A percentile compares a stretch with the other conserved stretches of the same genome.
These are phyloP conservation scores for Westerdykella ornata DNA, from an alignment of 2,329 filamentous ascomycete species.

Conservation along the genomic window DNA sequence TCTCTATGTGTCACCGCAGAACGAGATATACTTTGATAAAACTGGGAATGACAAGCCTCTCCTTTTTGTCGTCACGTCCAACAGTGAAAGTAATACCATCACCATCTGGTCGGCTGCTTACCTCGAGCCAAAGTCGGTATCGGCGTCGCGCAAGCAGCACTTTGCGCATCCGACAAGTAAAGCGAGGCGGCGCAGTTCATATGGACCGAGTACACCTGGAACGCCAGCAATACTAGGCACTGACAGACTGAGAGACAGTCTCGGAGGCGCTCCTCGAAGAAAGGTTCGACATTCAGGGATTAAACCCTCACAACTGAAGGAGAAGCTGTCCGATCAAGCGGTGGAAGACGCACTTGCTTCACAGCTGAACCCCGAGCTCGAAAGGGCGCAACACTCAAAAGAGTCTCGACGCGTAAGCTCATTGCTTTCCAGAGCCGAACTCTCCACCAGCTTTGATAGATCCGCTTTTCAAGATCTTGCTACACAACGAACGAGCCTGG, in stretches of 20 bases:
- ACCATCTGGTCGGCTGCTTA: conserved; percentile 82
- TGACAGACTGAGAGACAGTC: conserved; percentile 66
- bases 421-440: conserved; percentile 75
- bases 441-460: conserved; percentile 78
- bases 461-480: conserved; percentile 70
- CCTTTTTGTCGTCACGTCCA: conserved; percentile 72
- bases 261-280: conserved; percentile 50
- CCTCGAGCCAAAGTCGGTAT: conserved; percentile 57
- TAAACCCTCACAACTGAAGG: conserved; percentile 29
- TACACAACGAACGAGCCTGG: conserved; percentile 39
- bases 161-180: conserved; percentile 37
- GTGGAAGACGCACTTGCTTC: conserved; percentile 46
- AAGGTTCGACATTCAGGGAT: conserved; percentile 39
- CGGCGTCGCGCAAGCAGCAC: conserved; percentile 38
- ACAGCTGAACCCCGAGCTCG: conserved; percentile 46
- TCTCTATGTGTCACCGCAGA: conserved; percentile 67
- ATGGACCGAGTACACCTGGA: conserved; percentile 48
- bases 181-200: conserved; percentile 59
- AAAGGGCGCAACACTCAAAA: conserved; percentile 48
- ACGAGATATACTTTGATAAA: conserved; percentile 48
- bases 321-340: conserved; percentile 32
- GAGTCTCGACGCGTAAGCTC: conserved; percentile 82
- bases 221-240: conserved; percentile 61
- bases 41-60: conserved; percentile 45
- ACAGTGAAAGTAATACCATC: conserved; percentile 67